These are phyloP conservation scores for Paracorniculantispora psalliotae DNA, from an alignment of 2,329 filamentous ascomycete species.

Conservation along the genomic window DNA sequence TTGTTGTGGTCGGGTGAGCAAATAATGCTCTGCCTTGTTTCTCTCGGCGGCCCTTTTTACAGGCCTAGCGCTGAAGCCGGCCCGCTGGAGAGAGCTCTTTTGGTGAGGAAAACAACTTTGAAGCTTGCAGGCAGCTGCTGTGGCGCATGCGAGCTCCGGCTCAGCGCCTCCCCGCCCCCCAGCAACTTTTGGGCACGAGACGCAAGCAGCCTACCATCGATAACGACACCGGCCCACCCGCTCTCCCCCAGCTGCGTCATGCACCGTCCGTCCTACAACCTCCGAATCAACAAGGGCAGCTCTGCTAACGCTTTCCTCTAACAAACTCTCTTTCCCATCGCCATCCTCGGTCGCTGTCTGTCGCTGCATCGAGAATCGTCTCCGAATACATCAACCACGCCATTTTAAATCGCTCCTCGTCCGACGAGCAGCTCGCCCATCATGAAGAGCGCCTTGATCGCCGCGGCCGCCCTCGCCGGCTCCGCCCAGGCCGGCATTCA, in stretches of 20 bases:
- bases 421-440: constrained; percentile 26
- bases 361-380: constrained; percentile 8
- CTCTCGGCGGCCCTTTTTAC: not conserved
- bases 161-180: not conserved
- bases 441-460: constrained; percentile 84
- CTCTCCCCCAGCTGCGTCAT: constrained; percentile 13
- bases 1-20: not conserved
- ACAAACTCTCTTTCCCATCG: constrained; percentile 1
- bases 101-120: not conserved
- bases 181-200: constrained; percentile 1
- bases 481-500: constrained; percentile 81
- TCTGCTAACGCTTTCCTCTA: not conserved
- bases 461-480: constrained; percentile 78
- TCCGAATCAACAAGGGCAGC: constrained; percentile 8
- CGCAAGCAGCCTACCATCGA: constrained; percentile 12
- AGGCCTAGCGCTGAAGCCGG: not conserved
- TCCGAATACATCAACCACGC: not conserved
- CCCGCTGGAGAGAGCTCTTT: not conserved
- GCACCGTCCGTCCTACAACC: constrained; percentile 10
- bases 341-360: not conserved
- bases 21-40: not conserved
- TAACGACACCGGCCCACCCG: constrained; percentile 11
- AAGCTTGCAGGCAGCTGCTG: not conserved
- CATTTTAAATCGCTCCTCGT: not conserved
- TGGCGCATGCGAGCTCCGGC: constrained; percentile 9